phyloP scores from a whole-genome alignment of 2,329 filamentous ascomycete species.

The Camillea tinctor region DNA sequence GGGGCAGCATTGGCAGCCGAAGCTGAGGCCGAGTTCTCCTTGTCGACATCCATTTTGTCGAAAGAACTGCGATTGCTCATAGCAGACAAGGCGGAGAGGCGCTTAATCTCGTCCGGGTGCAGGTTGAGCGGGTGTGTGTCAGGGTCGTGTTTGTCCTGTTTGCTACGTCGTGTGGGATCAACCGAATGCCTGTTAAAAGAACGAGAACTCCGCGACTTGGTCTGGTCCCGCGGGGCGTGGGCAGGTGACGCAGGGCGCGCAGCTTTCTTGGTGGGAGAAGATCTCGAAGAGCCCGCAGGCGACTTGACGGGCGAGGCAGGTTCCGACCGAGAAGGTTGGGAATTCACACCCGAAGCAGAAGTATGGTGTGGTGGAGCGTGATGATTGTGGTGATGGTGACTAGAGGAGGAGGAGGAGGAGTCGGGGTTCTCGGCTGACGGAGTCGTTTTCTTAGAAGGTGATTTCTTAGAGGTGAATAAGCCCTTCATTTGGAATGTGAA shows the following conservation, averaged over 20 bases:
- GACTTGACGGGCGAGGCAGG: conserved; percentile 28
- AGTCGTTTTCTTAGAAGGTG: conserved; percentile 32
- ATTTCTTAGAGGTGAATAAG: conserved; percentile 36
- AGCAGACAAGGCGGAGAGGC: conserved; percentile 65
- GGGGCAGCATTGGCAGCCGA: conserved; percentile 27
- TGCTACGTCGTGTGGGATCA: conserved; percentile 50
- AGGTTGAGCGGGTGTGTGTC: conserved; percentile 88
- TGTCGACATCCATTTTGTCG: conserved; percentile 70
- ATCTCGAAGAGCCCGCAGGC: conserved; percentile 17
- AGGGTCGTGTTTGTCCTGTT: conserved; percentile 62
- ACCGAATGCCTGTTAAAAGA: conserved; percentile 49
- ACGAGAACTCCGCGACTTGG: conserved; percentile 44
- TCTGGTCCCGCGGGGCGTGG: conserved; percentile 23
- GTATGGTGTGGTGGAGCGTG: not conserved
- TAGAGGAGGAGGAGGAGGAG: conserved; percentile 19
- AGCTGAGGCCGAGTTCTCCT: conserved; percentile 50
- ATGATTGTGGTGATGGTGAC: conserved; percentile 19
- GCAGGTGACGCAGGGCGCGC: conserved; percentile 30
- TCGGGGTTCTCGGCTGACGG: conserved; percentile 31
- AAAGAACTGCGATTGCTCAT: conserved; percentile 59
- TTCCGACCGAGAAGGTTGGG: conserved; percentile 25
- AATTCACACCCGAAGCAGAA: conserved; percentile 4
- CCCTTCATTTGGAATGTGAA: conserved; percentile 36
- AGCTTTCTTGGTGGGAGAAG: conserved; percentile 26
- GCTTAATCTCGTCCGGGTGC: conserved; percentile 82